Conservation (phyloP, 208 protist genomes). For the Phytomonas sp. region DNA sequence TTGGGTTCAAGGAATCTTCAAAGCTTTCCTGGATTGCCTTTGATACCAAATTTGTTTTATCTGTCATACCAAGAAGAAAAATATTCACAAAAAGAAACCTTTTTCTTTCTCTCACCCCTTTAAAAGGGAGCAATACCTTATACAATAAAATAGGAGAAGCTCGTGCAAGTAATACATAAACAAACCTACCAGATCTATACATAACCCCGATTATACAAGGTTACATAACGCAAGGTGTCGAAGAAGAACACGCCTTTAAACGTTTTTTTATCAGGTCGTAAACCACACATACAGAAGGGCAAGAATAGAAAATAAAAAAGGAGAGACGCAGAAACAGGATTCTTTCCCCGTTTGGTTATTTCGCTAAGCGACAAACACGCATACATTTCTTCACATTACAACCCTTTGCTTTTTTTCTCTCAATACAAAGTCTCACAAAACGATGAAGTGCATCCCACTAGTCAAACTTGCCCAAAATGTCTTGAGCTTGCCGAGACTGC, state of each 20-base stretch:
- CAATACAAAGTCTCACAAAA: conserved; percentile 10
- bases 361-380: conserved; percentile 8
- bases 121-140: neutral
- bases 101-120: neutral
- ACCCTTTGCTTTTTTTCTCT: conserved; percentile 6
- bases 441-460: conserved; percentile 55
- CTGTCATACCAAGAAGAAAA: neutral
- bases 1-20: neutral
- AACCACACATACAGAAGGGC: neutral
- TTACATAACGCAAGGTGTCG: neutral
- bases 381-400: conserved; percentile 8
- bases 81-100: neutral
- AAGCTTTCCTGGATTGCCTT: conserved; percentile 3
- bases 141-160: neutral
- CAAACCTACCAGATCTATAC: conserved; percentile 1
- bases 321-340: neutral
- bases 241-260: neutral
- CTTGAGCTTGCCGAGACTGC: conserved; percentile 64
- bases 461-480: conserved; percentile 62
- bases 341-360: neutral
- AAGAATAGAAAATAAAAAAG: conserved; percentile 1
- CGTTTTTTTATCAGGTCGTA: neutral
- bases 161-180: neutral
- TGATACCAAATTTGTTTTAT: conserved; percentile 4
- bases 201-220: neutral